Conservation (phyloP, 1,284 basidiomycete species). For the Kwoniella shivajii region DNA sequence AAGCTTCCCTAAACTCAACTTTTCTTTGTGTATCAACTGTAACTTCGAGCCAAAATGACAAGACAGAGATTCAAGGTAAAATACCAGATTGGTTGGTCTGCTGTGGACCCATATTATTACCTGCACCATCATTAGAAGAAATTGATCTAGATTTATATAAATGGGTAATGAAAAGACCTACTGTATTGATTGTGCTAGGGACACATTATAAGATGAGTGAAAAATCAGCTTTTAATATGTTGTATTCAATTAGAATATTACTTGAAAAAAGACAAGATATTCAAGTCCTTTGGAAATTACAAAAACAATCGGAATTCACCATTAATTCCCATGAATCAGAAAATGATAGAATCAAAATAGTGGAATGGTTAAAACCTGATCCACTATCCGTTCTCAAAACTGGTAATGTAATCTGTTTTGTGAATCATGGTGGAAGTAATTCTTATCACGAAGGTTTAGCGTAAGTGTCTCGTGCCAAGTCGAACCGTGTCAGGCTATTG, state of each 20-base stretch:
- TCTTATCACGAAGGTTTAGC: slow-evolving; percentile 34
- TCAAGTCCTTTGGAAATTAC: slow-evolving; percentile 23
- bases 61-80: slow-evolving; percentile 18
- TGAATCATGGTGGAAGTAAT: slow-evolving; percentile 36
- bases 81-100: slow-evolving; percentile 17
- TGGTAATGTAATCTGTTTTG: slow-evolving; percentile 20
- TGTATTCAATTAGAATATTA: slow-evolving; percentile 9
- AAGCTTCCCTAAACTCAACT: background rate
- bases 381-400: slow-evolving; percentile 22
- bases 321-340: background rate
- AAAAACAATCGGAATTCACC: slow-evolving; percentile 9
- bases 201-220: slow-evolving; percentile 14
- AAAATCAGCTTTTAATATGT: slow-evolving; percentile 13
- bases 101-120: slow-evolving; percentile 27
- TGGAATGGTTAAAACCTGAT: slow-evolving; percentile 25
- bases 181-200: slow-evolving; percentile 24
- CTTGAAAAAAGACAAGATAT: slow-evolving; percentile 21
- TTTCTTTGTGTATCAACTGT: slow-evolving; percentile 24
- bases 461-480: slow-evolving; percentile 20
- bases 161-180: background rate
- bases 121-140: slow-evolving; percentile 3
- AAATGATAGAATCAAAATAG: slow-evolving; percentile 18
- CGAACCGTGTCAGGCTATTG: too few species aligned
- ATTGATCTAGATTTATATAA: slow-evolving; percentile 18
- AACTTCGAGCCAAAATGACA: too few species aligned